Evolutionary conservation across 2,329 filamentous ascomycete genomes (phyloP), one percentile per base, ranked within the genome.

Genomic region (Paracamarosporium sp.): DNA sequence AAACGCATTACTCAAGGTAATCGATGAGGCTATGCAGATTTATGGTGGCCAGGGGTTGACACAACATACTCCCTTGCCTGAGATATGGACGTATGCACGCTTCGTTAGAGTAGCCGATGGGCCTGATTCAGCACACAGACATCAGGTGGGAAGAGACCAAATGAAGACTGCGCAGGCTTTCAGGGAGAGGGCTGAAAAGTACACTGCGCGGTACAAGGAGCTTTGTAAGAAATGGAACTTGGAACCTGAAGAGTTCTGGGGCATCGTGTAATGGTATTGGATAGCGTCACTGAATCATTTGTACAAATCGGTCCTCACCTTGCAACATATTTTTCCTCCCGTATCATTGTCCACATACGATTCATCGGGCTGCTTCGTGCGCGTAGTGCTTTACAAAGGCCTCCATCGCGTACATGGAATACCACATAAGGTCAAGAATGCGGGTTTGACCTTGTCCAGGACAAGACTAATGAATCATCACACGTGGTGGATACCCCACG

Each of bases 21-120:
- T 80, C 50, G 77, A 80, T 61, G 76, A 78, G 62, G 77, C 75
- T 30, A 79, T 79, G 76, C 78, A 79, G 60, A 72, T 79, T 44
- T 79, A 78, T 62, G 77, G 78, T 43, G 78, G 76, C 0, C 74
- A 78, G 60, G 78, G 78, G 7, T 53, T 80, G 13, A 79, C 76
- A 15, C 78, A 80, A 56, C 76, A 79, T 62, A 79, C 78, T 3
- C 73, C 76, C 1, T 62, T 80, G 47, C 76, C 78, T 7, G 75
- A 79, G 66, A 68, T 80, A 57, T 80, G 78, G 78, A 78, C 78
- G 25, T 79, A 79, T 66, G 77, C 78, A 1, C 55, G 78, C 24
- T 78, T 78, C 62, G 76, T 79, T 28, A 64, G 78, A 54, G 71
- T 80, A 30, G 78, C 77, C 4, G 78, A 79, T 67, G 78, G 78